These are phyloP conservation scores for Cryptococcus hybrid DNA, from an alignment of 1,284 basidiomycete genomes.

Conservation along the genomic window DNA sequence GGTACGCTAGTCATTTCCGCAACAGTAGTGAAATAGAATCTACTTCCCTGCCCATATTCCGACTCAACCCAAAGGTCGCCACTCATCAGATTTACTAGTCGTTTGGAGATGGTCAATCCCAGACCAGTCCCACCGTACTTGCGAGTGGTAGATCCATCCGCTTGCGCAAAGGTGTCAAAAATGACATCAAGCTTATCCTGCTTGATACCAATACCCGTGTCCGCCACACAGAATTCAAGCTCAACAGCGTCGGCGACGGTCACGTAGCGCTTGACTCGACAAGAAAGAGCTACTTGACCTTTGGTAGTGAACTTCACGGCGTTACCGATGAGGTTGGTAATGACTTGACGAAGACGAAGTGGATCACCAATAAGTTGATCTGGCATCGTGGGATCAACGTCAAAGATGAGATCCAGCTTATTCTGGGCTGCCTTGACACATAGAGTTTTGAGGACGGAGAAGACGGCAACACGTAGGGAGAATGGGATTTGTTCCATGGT, in stretches of 20 bases:
- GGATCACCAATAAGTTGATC: conserved; percentile 98
- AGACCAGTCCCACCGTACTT: conserved; percentile 98
- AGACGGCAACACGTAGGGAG: conserved; percentile 95
- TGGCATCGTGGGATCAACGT: conserved; percentile 93
- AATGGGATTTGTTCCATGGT: conserved; percentile 99
- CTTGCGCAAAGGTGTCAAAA: conserved; percentile 99
- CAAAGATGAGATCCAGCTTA: conserved; percentile 94
- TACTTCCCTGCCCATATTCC: conserved; percentile 85
- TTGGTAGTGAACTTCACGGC: conserved; percentile 95
- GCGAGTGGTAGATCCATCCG: conserved; percentile 90
- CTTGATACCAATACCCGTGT: conserved; percentile 98
- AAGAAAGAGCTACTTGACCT: conserved; percentile 89
- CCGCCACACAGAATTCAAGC: conserved; percentile 95
- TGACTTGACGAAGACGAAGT: conserved; percentile 76
- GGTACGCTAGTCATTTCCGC: conserved; percentile 54
- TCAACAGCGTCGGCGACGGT: conserved; percentile 68
- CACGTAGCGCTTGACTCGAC: conserved; percentile 64
- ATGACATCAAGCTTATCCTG: conserved; percentile 98
- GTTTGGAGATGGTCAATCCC: conserved; percentile 92
- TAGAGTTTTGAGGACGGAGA: conserved; percentile 96
- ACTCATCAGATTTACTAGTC: conserved; percentile 95
- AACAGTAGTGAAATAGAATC: conserved; percentile 92
- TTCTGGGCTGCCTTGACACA: conserved; percentile 98
- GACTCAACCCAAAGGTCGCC: conserved; percentile 99
- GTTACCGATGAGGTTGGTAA: conserved; percentile 90